Evolutionary conservation across 1,284 basidiomycete genomes (phyloP).

Genomic region (Ganoderma multipileum): DNA sequence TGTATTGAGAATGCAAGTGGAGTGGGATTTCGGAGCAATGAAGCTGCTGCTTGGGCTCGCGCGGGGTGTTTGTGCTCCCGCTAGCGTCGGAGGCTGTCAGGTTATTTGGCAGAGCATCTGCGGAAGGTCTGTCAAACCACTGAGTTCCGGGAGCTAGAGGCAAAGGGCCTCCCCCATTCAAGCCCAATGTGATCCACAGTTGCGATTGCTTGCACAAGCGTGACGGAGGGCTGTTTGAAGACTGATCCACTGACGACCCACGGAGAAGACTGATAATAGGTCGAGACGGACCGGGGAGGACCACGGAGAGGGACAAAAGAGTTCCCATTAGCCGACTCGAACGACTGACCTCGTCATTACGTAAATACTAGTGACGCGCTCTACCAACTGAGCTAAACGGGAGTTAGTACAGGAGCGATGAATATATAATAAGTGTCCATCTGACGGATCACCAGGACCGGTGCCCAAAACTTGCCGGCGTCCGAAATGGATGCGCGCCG

Average conservation of each 20-base stretch:
- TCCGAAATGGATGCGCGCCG: slow-evolving; percentile 1
- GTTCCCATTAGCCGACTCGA: slow-evolving; percentile 59
- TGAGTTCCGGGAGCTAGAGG: not conserved
- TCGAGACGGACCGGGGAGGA: not conserved
- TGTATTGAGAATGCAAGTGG: slow-evolving; percentile 2
- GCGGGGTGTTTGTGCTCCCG: not conserved
- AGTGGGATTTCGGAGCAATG: not conserved
- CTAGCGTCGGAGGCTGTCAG: slow-evolving; percentile 9
- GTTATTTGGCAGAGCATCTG: not conserved
- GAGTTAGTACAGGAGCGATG: slow-evolving; percentile 5
- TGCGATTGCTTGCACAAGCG: not conserved
- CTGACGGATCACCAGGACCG: not conserved
- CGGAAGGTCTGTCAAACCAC: slow-evolving; percentile 8
- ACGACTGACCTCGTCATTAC: slow-evolving; percentile 60
- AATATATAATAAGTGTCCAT: not conserved
- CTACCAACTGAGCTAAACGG: slow-evolving; percentile 64
- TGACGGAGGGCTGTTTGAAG: not conserved
- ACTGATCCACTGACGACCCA: not conserved
- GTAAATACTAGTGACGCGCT: slow-evolving; percentile 31
- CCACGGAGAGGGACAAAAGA: not conserved
- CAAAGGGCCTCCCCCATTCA: not conserved
- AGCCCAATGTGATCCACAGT: not conserved
- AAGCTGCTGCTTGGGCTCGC: not conserved
- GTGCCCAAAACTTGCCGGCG: slow-evolving; percentile 3
- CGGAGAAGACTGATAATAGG: not conserved